phyloP scores from a whole-genome alignment of 805 yeast genomes.

The Vanderwaltozyma yarrowii region DNA sequence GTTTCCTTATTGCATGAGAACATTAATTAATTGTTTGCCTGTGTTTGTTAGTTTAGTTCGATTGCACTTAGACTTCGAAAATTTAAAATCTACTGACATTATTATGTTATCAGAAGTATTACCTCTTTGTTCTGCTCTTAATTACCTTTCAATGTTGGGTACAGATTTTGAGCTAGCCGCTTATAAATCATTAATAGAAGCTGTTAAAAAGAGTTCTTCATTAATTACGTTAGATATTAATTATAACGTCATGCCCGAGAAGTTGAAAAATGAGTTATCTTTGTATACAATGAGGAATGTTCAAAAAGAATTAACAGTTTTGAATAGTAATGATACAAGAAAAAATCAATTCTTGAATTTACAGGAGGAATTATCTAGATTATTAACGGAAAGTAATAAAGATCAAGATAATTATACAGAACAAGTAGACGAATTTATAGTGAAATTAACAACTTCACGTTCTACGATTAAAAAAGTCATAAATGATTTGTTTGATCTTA shows the following conservation, averaged over 20 bases:
- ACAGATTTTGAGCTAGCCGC: conserved; percentile 51
- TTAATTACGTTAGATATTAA: conserved; percentile 63
- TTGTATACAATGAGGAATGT: conserved; percentile 74
- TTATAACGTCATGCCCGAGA: conserved; percentile 42
- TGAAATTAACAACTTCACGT: conserved; percentile 31
- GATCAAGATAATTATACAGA: conserved; percentile 19
- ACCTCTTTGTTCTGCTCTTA: conserved; percentile 56
- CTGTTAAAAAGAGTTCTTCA: conserved; percentile 50
- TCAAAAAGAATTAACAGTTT: conserved; percentile 40
- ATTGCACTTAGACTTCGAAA: conserved; percentile 62
- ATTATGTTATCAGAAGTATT: conserved; percentile 59
- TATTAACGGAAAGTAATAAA: conserved; percentile 33
- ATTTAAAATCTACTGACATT: conserved; percentile 44
- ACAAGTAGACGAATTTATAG: conserved; percentile 28
- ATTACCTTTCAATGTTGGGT: conserved; percentile 60
- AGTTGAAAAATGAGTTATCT: conserved; percentile 57
- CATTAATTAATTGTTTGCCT: conserved; percentile 56
- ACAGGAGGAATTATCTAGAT: conserved; percentile 36
- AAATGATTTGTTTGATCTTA: conserved; percentile 48
- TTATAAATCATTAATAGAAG: conserved; percentile 55
- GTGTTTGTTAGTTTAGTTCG: conserved; percentile 53
- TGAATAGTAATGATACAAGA: conserved; percentile 4
- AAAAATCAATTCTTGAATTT: conserved; percentile 43
- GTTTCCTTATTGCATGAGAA: conserved; percentile 47
- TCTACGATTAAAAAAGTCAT: conserved; percentile 37